Evolutionary conservation across 495 filamentous ascomycete species (phyloP), one percentile per base, ranked within the genome.

Genomic region (Podospora didyma): DNA sequence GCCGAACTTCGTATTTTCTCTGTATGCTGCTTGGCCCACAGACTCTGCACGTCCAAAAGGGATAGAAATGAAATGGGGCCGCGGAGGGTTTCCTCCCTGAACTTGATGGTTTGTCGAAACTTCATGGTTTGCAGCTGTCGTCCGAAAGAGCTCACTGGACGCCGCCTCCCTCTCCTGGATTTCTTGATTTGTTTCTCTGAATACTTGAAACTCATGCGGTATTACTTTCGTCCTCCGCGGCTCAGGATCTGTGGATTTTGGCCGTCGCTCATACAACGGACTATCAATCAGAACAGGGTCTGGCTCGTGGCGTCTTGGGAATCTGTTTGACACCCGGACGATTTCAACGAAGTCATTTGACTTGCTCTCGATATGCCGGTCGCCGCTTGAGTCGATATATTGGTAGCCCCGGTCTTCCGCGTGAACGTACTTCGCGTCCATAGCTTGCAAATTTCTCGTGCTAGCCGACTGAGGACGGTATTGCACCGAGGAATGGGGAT

Each of bases 251-350:
- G 10, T 28, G 6, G 23, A 49, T 3, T 51, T 6, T 12, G 49
- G 20, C 1, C 50, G 57, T 19, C 51, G 6, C 11, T 49, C 53
- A 49, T 62, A 55, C 6, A 44, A 17, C 21, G 31, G 41, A 7
- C 26, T n/a, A 53, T 41, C 53, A 20, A 23, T 21, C 22, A 54
- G 26, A 20, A 46, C 21, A 1, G 55, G 53, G 1, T 47, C 56
- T 7, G 60, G 58, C 46, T 60, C 64, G 41, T 71, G 54, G 17
- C 56, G 69, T 19, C 59, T 58, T 11, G 69, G 69, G 22, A 71
- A 71, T 41, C 61, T 64, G 59, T 69, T 64, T 7, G 66, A 57
- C 19, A 69, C 62, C 22, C 62, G 58, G 16, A 69, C 64, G 52
- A 69, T 61, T 16, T 69, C 56, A 2, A 58, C 54, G 45, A 54